Evolutionary conservation across 2,329 filamentous ascomycete genomes (phyloP).

Genomic region (Fusarium ambrosium): DNA sequence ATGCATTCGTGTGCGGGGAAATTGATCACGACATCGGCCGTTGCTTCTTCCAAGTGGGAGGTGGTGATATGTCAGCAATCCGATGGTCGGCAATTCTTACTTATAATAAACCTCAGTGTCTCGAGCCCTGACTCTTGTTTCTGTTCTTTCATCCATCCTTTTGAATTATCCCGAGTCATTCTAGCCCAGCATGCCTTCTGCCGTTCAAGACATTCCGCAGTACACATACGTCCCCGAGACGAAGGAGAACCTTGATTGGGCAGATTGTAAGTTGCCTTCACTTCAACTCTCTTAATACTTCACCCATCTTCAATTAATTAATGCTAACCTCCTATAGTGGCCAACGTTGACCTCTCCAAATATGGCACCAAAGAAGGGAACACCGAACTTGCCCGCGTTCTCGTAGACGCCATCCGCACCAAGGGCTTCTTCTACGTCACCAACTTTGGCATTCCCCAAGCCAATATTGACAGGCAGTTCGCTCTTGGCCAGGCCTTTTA

Average conservation of each 20-base stretch:
- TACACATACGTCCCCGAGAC: constrained; percentile 55
- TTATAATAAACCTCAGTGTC: background rate
- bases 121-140: background rate
- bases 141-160: background rate
- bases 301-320: no score
- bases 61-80: background rate
- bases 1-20: constrained; percentile 7
- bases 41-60: constrained; percentile 33
- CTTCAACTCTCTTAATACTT: no score
- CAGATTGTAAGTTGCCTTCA: constrained; percentile 47
- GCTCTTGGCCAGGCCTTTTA: constrained; percentile 69
- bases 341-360: constrained; percentile 52
- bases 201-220: constrained; percentile 48
- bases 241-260: constrained; percentile 54
- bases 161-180: background rate
- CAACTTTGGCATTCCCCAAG: constrained; percentile 71
- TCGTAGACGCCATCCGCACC: constrained; percentile 52
- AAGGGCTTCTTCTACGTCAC: constrained; percentile 58
- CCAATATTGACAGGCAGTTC: constrained; percentile 70
- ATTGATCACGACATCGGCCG: constrained; percentile 6
- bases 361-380: constrained; percentile 52
- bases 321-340: constrained; percentile 37
- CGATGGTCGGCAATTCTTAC: background rate
- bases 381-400: constrained; percentile 43
- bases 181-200: constrained; percentile 49